These are phyloP conservation scores for Ustulina deusta DNA, from an alignment of 2,329 filamentous ascomycete species.

Conservation along the genomic window DNA sequence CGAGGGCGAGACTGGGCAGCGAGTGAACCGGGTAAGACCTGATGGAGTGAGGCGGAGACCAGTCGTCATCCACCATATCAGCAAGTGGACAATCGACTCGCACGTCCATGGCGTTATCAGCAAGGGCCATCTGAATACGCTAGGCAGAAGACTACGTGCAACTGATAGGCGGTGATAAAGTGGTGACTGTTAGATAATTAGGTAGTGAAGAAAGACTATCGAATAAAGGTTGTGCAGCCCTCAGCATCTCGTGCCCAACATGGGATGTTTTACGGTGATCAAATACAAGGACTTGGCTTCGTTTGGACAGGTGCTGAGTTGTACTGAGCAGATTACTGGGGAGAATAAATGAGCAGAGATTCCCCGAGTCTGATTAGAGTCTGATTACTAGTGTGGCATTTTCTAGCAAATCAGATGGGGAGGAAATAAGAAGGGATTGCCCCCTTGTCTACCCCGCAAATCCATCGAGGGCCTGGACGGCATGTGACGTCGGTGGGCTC, in stretches of 20 bases:
- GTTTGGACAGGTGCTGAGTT: background rate
- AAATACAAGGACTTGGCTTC: background rate
- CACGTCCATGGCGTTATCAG: background rate
- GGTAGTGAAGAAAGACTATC: too few relatives aligned
- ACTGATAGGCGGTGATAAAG: too few relatives aligned
- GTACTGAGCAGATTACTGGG: background rate
- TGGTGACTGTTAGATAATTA: too few relatives aligned
- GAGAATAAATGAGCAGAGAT: conserved; percentile 16
- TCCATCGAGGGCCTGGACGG: conserved; percentile 42
- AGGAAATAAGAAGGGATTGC: conserved; percentile 37
- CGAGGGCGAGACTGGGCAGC: conserved; percentile 2
- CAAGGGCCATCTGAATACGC: background rate
- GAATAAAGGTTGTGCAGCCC: too few relatives aligned
- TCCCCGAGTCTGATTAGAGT: background rate
- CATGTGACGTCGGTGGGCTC: conserved; percentile 44
- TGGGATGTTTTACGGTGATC: background rate
- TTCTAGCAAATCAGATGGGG: conserved; percentile 13
- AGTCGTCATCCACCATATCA: conserved; percentile 2
- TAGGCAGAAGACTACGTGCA: too few relatives aligned
- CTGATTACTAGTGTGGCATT: conserved; percentile 11
- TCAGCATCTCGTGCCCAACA: background rate
- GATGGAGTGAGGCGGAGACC: conserved; percentile 6
- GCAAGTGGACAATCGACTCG: background rate
- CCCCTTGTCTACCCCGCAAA: conserved; percentile 47
- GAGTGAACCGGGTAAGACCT: background rate